Base-by-base conservation (phyloP, 2,329 filamentous ascomycete species). In the Colletotrichum melonis region DNA sequence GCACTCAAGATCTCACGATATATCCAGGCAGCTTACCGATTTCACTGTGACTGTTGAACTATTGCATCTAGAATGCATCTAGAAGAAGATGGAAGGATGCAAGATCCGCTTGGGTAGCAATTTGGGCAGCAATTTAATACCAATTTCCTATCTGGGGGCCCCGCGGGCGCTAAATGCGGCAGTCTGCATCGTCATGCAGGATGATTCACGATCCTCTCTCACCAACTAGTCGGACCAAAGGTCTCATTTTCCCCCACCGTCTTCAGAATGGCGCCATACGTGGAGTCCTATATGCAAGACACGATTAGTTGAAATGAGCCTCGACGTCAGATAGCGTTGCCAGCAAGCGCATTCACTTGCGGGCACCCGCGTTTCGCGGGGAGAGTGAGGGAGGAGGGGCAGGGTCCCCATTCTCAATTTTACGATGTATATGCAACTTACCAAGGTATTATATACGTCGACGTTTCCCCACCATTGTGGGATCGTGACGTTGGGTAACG, bases 381-480 rank as follows among this genome's bases (percentile, higher is more conserved):
- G 42, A n/a, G 42, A 49, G 16, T 6, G 38, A 19, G 38, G 16
- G 38, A 42, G 38, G 16, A 49, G 42, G 42, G 42, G 38, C 32
- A 60, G 26, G 56, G 42, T 22, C 49, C 49, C n/a, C 38, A 49
- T n/a, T 24, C 19, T 32, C 49, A 26, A 58, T 58, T 12, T 35
- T 0, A 35, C 12, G 32, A 35, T 22, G 42, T 7, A 49, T n/a
- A n/a, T n/a, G 14, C 4, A 65, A 65, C 70, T 54, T 42, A 73
- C 70, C 66, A 80, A 69, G 8, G 82, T 85, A 75, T 82, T 80
- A 68, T 75, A 82, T 8, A 81, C 81, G 72, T 76, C 82, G 75
- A 91, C 91, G 77, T 91, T 92, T 46, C 88, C 83, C 83, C 83
- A 85, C 83, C 83, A 85, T 59, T 83, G 80, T 24, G 83, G 83